phyloP scores from a whole-genome alignment of 106 monocot species.

The Dendrobium catenatum region DNA sequence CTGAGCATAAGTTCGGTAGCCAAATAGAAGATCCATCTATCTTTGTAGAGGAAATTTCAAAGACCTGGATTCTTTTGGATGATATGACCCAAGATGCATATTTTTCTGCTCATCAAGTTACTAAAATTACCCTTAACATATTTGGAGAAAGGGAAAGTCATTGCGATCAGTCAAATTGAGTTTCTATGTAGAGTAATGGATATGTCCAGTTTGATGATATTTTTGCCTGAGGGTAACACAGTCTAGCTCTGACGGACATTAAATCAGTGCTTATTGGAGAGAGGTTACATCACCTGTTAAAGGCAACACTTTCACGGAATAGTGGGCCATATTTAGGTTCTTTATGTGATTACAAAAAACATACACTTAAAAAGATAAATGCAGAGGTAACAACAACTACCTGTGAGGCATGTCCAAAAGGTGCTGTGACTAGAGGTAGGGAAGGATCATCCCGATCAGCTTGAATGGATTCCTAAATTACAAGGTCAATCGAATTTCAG shows the following conservation, averaged over 20 bases:
- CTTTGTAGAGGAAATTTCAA: constrained; percentile 2
- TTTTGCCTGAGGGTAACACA: not conserved
- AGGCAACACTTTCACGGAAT: not conserved
- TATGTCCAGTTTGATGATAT: not conserved
- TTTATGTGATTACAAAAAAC: not conserved
- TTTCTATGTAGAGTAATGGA: not conserved
- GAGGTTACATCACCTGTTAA: not conserved
- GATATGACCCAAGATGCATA: not conserved
- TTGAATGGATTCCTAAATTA: constrained; percentile 65
- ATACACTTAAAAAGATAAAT: not conserved
- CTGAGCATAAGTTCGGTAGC: not conserved
- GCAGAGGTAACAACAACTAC: constrained; percentile 20
- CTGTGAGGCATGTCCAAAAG: constrained; percentile 99
- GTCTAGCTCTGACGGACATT: not conserved
- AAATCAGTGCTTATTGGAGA: not conserved
- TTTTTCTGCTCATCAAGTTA: not conserved
- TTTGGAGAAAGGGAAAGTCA: not conserved
- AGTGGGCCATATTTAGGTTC: not conserved
- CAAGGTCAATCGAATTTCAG: not conserved
- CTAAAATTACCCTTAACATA: not conserved
- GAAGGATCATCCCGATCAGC: constrained; percentile 91
- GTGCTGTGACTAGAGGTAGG: constrained; percentile 83
- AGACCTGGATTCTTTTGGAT: not conserved
- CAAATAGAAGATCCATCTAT: constrained; percentile 1
- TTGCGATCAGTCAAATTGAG: not conserved